Evolutionary conservation across 345 rosid genomes (phyloP), one percentile per base, ranked within the genome.

Genomic region (Physaria fendleri): DNA sequence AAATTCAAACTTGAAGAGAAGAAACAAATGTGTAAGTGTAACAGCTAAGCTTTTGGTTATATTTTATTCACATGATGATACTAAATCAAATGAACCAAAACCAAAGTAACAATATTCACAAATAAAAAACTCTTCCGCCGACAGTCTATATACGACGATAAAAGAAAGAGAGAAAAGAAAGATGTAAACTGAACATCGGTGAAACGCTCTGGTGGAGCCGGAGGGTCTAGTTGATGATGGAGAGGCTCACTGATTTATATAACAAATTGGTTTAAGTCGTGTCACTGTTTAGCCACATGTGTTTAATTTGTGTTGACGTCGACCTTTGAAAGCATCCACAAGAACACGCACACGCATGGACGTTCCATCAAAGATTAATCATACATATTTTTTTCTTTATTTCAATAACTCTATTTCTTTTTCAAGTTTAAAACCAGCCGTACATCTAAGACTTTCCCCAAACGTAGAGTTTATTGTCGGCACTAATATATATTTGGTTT

Each of bases 21-120:
- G 1, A 55, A 62, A 48, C 52, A 62, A 55, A 47, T 63, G 53
- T 63, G 54, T 63, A 56, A 70, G 53, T 63, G 58, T 29, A 62
- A 70, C 74, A 70, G 74, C 74, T 63, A 62, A 63, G 64, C 69
- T 47, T 54, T 21, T 42, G 8, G 14, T 30, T 66, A 48, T 8
- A 69, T 46, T 38, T 41, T 59, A 67, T 67, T 66, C 59, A 48
- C 38, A 55, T 9, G 15, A 29, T 20, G n/a, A 29, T 3, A 27
- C 6, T 2, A 45, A 34, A 56, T 13, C 27, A 52, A 18, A n/a
- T n/a, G n/a, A n/a, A n/a, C n/a, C n/a, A n/a, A n/a, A 27, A 18
- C 34, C 21, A 51, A 59, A 33, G 16, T 62, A n/a, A 53, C 29
- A 45, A 4, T 14, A 46, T 18, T 46, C 25, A n/a, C n/a, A 23